These are phyloP conservation scores for Exserohilum turcica DNA, from an alignment of 2,329 filamentous ascomycete species.

Conservation along the genomic window DNA sequence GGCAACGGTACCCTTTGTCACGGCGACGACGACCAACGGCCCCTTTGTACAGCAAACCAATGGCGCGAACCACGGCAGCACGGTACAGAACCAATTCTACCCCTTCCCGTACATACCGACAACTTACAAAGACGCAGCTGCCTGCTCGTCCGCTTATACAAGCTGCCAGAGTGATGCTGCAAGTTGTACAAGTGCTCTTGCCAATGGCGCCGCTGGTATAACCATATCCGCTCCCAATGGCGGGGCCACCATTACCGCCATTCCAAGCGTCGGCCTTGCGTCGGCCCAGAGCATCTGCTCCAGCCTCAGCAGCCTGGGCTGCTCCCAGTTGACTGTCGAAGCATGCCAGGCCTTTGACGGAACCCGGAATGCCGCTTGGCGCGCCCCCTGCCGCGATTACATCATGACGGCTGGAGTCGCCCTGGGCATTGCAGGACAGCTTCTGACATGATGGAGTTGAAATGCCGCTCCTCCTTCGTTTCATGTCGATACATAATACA, in stretches of 20 bases:
- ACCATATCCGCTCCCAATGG: conserved; percentile 57
- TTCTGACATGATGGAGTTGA: conserved; percentile 25
- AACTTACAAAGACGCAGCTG: conserved; percentile 56
- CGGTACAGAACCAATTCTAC: conserved; percentile 57
- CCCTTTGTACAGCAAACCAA: conserved; percentile 32
- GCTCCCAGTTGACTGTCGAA: conserved; percentile 54
- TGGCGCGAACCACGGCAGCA: conserved; percentile 33
- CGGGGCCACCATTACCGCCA: conserved; percentile 56
- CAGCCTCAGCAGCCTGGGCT: conserved; percentile 52
- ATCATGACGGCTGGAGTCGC: conserved; percentile 31
- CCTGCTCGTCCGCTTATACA: conserved; percentile 61
- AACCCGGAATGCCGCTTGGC: conserved; percentile 40
- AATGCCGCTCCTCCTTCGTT: conserved; percentile 8
- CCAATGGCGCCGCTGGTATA: conserved; percentile 56
- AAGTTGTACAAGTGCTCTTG: conserved; percentile 50
- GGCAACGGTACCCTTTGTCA: conserved; percentile 28
- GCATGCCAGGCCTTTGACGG: conserved; percentile 52
- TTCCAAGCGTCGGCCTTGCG: conserved; percentile 38
- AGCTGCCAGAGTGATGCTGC: conserved; percentile 56
- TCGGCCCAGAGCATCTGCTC: conserved; percentile 41
- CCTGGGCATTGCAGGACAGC: conserved; percentile 52
- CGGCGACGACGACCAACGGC: conserved; percentile 21
- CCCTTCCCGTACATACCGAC: conserved; percentile 61
- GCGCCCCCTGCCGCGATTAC: conserved; percentile 24
- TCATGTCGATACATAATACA: conserved; percentile 27